Evolutionary conservation across 176 grass and related monocot genomes (phyloP).

Genomic region (Zoysia pacifica): DNA sequence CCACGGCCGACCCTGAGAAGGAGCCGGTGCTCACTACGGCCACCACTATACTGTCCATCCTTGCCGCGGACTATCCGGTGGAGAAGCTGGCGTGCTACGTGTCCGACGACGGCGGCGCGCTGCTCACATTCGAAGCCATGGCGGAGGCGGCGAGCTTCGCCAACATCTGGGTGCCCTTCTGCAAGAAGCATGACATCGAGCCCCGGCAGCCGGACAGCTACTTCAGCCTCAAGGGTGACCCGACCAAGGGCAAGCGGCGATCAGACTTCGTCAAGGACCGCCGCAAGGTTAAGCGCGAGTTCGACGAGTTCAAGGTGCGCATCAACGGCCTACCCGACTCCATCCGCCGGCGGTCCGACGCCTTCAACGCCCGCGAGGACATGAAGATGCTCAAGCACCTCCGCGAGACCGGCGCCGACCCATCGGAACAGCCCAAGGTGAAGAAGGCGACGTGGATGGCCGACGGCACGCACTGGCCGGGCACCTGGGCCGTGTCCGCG

Average conservation of each 20-base stretch:
- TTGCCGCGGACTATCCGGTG: slow-evolving; percentile 86
- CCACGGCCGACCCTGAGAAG: slow-evolving; percentile 94
- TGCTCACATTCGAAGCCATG: slow-evolving; percentile 97
- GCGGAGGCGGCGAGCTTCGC: slow-evolving; percentile 94
- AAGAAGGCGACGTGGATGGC: slow-evolving; percentile 99
- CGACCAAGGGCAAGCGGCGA: slow-evolving; percentile 85
- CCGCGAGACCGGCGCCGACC: slow-evolving; percentile 75
- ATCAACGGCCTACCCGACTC: slow-evolving; percentile 91
- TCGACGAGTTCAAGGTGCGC: slow-evolving; percentile 96
- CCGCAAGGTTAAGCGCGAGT: slow-evolving; percentile 89
- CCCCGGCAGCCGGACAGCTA: slow-evolving; percentile 94
- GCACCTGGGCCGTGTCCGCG: slow-evolving; percentile 54
- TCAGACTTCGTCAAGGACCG: slow-evolving; percentile 91
- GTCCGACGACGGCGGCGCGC: slow-evolving; percentile 84
- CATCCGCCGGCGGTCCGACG: slow-evolving; percentile 80
- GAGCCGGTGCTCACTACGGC: slow-evolving; percentile 91
- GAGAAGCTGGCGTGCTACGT: slow-evolving; percentile 97
- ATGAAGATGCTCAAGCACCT: slow-evolving; percentile 96
- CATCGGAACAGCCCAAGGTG: slow-evolving; percentile 75
- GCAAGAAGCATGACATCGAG: slow-evolving; percentile 94
- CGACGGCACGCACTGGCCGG: slow-evolving; percentile 93
- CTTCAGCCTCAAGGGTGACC: slow-evolving; percentile 85
- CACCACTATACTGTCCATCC: slow-evolving; percentile 87
- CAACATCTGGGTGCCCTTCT: slow-evolving; percentile 95
- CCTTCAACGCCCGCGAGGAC: slow-evolving; percentile 95